Base-by-base conservation (phyloP, 2,329 filamentous ascomycete species). In the Nigrospora oryzae region DNA sequence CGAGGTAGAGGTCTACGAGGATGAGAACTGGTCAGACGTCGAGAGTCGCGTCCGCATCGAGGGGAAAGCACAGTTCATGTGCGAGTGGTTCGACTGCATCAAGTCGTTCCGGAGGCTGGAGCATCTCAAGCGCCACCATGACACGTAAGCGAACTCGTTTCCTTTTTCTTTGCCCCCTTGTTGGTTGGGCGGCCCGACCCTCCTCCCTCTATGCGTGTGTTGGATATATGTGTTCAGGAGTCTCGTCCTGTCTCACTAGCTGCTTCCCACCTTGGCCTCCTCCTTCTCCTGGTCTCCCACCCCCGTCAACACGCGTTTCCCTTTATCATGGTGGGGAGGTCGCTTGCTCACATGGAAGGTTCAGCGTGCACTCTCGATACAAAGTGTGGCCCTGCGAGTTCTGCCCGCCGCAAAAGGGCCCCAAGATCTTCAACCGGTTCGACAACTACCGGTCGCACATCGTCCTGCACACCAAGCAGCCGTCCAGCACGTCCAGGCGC, bases 91-190 rank as follows among this genome's bases (percentile, higher is more conserved):
- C 45, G 38, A 48, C 47, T 35, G 30, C 46, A 3, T 35, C 46
- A 53, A 70, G 51, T 67, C 66, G 0, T 77, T 74, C 48, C 70
- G 72, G 51, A 65, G 75, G 45, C 71, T 70, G 19, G 75, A 79
- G 56, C 75, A 79, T 49, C 59, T 78, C 15, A 79, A 77, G 61
- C 67, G 75, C 28, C 75, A 79, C 54, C 64, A 70, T 42, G 66
- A 67, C 43, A 71, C 71, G 40, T 42, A 42, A 2, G 40, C 23
- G 7, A 28, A 4, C 23, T 7, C 23, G 4, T 23, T 6, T 7
- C 23, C 23, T 28, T 10, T 2, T 10, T 10, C 23, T 7, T 7
- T n/a, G n/a, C 23, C 5, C 8, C 10, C 23, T 7, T 10, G 23
- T 7, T 28, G 8, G 23, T 7, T 28, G 23, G 8, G 7, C 23